phyloP scores from a whole-genome alignment of 805 yeast genomes.

The Metschnikowia borealis region DNA sequence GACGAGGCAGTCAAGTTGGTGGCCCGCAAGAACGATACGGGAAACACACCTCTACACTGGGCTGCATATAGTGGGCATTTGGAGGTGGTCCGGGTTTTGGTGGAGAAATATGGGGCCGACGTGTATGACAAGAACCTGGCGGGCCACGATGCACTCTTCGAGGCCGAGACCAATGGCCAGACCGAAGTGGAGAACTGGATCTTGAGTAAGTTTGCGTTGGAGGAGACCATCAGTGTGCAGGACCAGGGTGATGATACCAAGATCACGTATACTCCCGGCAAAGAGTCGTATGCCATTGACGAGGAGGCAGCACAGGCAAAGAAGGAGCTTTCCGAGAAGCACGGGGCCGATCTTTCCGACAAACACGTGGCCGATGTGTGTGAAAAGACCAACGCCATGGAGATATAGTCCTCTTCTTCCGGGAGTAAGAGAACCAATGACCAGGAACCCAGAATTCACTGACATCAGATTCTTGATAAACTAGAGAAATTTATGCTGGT shows the following conservation, averaged over 20 bases:
- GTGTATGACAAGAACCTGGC: conserved; percentile 71
- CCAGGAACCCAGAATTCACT: too few species aligned
- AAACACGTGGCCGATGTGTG: conserved; percentile 41
- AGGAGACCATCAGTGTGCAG: conserved; percentile 46
- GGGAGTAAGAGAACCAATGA: too few species aligned
- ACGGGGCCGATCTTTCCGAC: conserved; percentile 21
- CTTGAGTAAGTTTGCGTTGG: conserved; percentile 67
- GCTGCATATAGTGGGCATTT: conserved; percentile 86
- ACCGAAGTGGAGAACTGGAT: conserved; percentile 76
- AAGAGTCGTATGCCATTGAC: conserved; percentile 42
- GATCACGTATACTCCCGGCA: conserved; percentile 40
- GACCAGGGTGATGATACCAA: conserved; percentile 40
- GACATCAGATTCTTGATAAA: too few species aligned
- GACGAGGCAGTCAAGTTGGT: conserved; percentile 39
- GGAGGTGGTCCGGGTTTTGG: conserved; percentile 60
- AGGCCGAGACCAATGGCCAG: conserved; percentile 78
- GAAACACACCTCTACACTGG: conserved; percentile 97
- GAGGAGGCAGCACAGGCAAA: conserved; percentile 28
- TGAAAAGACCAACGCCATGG: conserved; percentile 27
- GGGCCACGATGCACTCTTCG: conserved; percentile 81
- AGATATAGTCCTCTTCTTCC: not conserved
- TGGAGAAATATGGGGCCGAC: conserved; percentile 75
- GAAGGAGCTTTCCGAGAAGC: conserved; percentile 6
- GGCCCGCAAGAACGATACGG: conserved; percentile 58
- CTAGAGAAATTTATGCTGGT: too few species aligned